Evolutionary conservation across 768 basidiomycete species (phyloP).

Genomic region (Mycena albidolilacea): DNA sequence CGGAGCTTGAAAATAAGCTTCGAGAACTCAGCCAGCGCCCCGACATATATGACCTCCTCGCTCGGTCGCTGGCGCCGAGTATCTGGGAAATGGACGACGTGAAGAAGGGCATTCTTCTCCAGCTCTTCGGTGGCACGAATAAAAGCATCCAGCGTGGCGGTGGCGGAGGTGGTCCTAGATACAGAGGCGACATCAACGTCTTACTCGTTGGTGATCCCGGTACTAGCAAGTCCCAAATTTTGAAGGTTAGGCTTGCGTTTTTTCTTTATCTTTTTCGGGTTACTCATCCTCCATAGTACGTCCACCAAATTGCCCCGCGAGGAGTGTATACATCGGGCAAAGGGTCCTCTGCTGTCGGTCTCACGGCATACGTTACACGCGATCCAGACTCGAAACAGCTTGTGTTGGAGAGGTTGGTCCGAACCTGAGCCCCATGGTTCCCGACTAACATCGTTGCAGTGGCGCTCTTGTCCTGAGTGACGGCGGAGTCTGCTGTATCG

Average conservation of each 20-base stretch:
- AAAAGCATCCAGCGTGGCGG: constrained; percentile 95
- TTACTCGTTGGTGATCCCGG: constrained; percentile 98
- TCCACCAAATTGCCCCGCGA: constrained; percentile 97
- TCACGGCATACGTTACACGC: constrained; percentile 98
- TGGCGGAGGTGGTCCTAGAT: constrained; percentile 95
- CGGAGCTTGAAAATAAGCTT: constrained; percentile 86
- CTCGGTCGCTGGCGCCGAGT: constrained; percentile 90
- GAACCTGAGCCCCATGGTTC: background rate
- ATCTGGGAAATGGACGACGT: constrained; percentile 99
- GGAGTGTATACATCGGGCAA: constrained; percentile 99
- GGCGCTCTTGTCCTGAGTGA: constrained; percentile 96
- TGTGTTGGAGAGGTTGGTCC: constrained; percentile 88
- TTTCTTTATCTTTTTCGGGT: constrained; percentile 5
- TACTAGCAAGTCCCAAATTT: constrained; percentile 95
- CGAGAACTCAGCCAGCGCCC: constrained; percentile 78
- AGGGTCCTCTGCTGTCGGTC: constrained; percentile 97
- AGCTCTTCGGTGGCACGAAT: constrained; percentile 98
- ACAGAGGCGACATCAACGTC: constrained; percentile 98
- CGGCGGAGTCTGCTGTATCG: constrained; percentile 98
- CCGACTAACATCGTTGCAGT: constrained; percentile 55
- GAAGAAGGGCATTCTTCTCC: constrained; percentile 97
- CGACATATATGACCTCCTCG: constrained; percentile 90
- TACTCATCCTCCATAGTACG: constrained; percentile 73
- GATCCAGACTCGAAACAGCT: constrained; percentile 99
- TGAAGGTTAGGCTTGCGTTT: constrained; percentile 71